Evolutionary conservation across 768 basidiomycete genomes (phyloP), one percentile per base, ranked within the genome.

Genomic region (Pholiota molesta): DNA sequence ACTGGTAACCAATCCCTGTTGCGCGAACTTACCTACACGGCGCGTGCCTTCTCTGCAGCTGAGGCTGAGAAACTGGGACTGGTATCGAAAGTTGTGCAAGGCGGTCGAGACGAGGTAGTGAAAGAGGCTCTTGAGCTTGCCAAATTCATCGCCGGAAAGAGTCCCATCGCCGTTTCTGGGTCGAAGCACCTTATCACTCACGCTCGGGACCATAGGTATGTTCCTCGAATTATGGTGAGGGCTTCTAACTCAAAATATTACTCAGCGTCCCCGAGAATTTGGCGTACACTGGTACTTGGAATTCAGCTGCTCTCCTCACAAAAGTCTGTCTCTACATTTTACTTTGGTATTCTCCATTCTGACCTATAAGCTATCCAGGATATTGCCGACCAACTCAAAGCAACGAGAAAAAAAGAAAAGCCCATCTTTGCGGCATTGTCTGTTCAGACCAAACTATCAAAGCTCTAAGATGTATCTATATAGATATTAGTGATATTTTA

Each of bases 171-270:
- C 0, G 86, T 92, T 0, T 65, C 82, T 0, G 86, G 90, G 1
- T 88, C 92, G 6, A 97, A 97, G 76, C 86, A 86, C 60, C 74
- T 96, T 0, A 78, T 97, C 53, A 78, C 84, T 14, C 92, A 97
- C 74, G 81, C 92, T 5, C 73, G 91, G 60, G 94, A 97, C 71
- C 89, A 96, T 68, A 83, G 81, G 91, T 91, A 54, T 11, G 16
- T 37, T 31, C 16, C 10, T 29, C 10, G 17, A 1, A 6, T 59
- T 37, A 26, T n/a, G 52, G 42, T 52, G 1, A 16, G 9, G 14
- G 45, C 10, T 37, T 37, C 1, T 11, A 16, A 37, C 45, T 57
- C 6, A 49, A 17, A 16, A 13, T 2, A 5, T 13, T 1, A 2
- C 8, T 17, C 19, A 81, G 78, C 40, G 78, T 81, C 10, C 51